Conservation (phyloP, 176 grass and related monocot genomes). For the Echinochloa phyllopogon region DNA sequence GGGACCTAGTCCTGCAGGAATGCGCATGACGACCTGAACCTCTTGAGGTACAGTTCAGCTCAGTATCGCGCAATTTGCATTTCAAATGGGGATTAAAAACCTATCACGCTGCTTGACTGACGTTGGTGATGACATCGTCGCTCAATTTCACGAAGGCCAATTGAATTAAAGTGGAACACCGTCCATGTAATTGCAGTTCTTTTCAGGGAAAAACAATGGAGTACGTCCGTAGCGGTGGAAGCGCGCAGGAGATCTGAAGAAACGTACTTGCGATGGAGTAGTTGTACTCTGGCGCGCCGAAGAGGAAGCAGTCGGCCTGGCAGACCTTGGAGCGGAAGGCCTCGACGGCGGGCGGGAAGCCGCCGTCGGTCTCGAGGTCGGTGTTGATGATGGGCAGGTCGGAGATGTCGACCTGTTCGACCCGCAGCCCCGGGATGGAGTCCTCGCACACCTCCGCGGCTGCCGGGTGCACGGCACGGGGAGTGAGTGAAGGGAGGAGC, state of each 20-base stretch:
- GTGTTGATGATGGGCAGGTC: conserved; percentile 76
- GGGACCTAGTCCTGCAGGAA: neutral
- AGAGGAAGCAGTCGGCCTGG: conserved; percentile 72
- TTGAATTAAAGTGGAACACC: neutral
- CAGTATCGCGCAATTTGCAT: neutral
- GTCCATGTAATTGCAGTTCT: neutral
- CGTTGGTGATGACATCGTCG: neutral
- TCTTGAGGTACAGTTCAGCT: no score
- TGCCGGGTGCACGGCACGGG: neutral
- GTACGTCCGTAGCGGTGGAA: neutral
- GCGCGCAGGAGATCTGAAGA: neutral
- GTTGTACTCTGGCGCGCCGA: conserved; percentile 85
- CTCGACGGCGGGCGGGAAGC: conserved; percentile 63
- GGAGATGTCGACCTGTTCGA: conserved; percentile 70
- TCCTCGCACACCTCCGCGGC: conserved; percentile 73
- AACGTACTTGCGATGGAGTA: conserved; percentile 72
- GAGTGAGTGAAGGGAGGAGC: neutral
- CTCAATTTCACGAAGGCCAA: neutral
- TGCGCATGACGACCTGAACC: neutral
- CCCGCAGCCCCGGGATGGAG: conserved; percentile 65
- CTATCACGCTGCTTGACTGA: neutral
- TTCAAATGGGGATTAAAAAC: neutral
- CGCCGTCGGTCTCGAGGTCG: conserved; percentile 73
- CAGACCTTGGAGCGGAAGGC: conserved; percentile 67
- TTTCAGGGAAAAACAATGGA: neutral